Evolutionary conservation across 345 rosid species (phyloP), one percentile per base, ranked within the genome.

Genomic region (Sapria himalayana): DNA sequence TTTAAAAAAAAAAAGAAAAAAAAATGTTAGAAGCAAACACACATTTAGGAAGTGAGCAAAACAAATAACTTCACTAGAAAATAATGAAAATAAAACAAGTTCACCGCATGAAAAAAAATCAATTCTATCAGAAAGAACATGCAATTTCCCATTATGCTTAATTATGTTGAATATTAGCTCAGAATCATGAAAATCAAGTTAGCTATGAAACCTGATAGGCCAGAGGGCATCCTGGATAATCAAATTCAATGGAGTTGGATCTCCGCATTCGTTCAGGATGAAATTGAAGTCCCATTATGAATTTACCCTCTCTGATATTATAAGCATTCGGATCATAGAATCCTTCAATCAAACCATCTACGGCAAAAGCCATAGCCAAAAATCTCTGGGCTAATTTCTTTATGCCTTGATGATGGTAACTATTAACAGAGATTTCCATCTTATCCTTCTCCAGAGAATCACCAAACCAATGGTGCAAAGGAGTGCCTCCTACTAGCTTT

Each of bases 381-480:
- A 84, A 79, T 39, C 92, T 61, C 19, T 62, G 64, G 0, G 81
- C 85, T 50, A 76, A 59, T 51, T 56, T 72, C 61, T 73, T 84
- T 16, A 84, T 85, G 8, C 95, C 89, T 62, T 84, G 92, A 48
- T 84, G 95, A 25, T 84, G 95, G 59, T 82, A 82, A 50, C 95
- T 79, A 31, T 79, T 84, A 22, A 84, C 95, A 57, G 25, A 38
- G 33, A 84, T 73, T 54, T 76, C 77, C 78, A 65, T 65, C 41
- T 48, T 62, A 19, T 45, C 69, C 21, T 41, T 69, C 22, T 66
- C 64, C 41, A 78, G 29, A 17, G 86, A 76, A 45, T 67, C 78
- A 48, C 56, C 58, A 15, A 84, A 84, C 92, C 89, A 84, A 5
- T 45, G 17, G 29, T 73, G 67, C 54, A 84, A 44, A 25, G 92